Conservation (phyloP, 768 basidiomycete species). For the Lactarius quietus region DNA sequence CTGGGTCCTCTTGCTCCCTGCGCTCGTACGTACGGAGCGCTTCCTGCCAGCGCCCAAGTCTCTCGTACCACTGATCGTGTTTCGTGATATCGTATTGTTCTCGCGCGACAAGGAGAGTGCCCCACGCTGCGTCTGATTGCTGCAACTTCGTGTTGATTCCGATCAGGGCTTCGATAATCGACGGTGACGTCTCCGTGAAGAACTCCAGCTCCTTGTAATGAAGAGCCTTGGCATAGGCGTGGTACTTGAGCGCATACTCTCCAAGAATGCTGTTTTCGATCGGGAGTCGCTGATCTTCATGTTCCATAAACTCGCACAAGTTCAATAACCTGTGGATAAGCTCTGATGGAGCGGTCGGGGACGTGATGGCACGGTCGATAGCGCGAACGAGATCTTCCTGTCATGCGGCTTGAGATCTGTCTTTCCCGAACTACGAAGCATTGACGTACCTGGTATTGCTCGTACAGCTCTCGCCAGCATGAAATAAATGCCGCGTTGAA, state of each 20-base stretch:
- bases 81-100: conserved; percentile 88
- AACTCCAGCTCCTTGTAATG: conserved; percentile 99
- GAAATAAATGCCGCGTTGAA: conserved; percentile 99
- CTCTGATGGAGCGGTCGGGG: conserved; percentile 74
- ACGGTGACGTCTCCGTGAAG: conserved; percentile 85
- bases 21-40: conserved; percentile 83
- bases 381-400: conserved; percentile 94
- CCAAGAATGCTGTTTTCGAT: conserved; percentile 93
- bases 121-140: conserved; percentile 98
- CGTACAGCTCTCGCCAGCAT: conserved; percentile 95
- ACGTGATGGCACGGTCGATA: conserved; percentile 81
- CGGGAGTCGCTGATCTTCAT: conserved; percentile 92
- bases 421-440: neutral
- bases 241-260: conserved; percentile 88
- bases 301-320: conserved; percentile 98
- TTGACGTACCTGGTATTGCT: conserved; percentile 82
- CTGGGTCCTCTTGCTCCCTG: conserved; percentile 71
- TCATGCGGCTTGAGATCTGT: conserved; percentile 5
- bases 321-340: conserved; percentile 88
- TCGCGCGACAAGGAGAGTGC: conserved; percentile 85
- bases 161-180: conserved; percentile 91
- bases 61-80: conserved; percentile 98
- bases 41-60: conserved; percentile 94
- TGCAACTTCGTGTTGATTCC: conserved; percentile 95
- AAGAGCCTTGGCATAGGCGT: conserved; percentile 94